A percentile compares a stretch with the other conserved stretches of the same genome.
These are phyloP conservation scores for Paratinospora sagittata DNA, from an alignment of 164 flowering plant species.

Conservation along the genomic window DNA sequence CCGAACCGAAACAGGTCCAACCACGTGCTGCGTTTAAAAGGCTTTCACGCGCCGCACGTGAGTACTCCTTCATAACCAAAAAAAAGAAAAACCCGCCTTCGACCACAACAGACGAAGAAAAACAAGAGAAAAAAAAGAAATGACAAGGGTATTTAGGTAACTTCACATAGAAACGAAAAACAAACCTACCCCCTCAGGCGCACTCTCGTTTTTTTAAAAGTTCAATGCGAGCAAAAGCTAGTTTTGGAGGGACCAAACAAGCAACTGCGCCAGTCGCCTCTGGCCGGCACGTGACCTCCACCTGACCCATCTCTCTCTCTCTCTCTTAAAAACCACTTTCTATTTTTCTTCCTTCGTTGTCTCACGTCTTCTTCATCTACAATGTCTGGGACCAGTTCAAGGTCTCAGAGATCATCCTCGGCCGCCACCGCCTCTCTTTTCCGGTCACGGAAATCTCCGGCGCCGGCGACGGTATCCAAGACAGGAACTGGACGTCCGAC, in stretches of 20 bases:
- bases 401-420: slow-evolving; percentile 40
- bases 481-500: slow-evolving; percentile 6
- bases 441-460: slow-evolving; percentile 44
- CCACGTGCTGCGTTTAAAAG: no score
- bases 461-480: background rate
- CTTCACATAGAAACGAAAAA: background rate
- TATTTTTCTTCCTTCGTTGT: background rate
- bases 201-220: background rate
- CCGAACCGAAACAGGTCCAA: no score
- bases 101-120: no score
- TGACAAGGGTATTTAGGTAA: background rate
- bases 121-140: no score
- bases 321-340: background rate
- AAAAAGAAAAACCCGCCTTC: background rate
- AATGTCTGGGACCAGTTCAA: slow-evolving; percentile 21
- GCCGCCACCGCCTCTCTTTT: slow-evolving; percentile 46
- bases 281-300: slow-evolving; percentile 21
- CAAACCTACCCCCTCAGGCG: background rate
- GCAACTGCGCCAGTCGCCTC: slow-evolving; percentile 1
- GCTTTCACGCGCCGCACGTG: no score
- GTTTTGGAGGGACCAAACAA: slow-evolving; percentile 19
- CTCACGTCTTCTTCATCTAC: background rate
- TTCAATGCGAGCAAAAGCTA: background rate
- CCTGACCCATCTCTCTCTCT: background rate
- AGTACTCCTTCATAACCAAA: no score